Evolutionary conservation across 345 rosid species (phyloP), one percentile per base, ranked within the genome.

Genomic region (Cardamine resedifolia): DNA sequence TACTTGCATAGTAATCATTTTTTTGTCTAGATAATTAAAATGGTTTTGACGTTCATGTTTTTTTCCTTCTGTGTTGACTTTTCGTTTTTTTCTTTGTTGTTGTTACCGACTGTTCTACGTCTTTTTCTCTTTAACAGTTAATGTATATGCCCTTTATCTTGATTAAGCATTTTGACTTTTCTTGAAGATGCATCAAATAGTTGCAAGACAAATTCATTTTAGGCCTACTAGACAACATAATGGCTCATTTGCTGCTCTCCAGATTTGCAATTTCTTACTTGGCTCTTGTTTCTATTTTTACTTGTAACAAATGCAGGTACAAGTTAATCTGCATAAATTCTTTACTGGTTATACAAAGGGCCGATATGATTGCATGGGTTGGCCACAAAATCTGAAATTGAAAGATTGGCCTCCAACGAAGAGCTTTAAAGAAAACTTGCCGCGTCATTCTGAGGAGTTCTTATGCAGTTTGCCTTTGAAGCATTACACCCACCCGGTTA

Each of bases 371-470:
- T 0, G 0, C 0, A 1, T 23, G 57, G 27, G 0, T 5, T 90
- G 98, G 97, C 97, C 96, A 57, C 82, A 27, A 44, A 63, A 86
- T 64, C 63, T 87, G 74, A 90, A 90, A 71, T 78, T 93, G 75
- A 88, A 87, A 81, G 97, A 90, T 51, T 90, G 96, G 98, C 97
- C 92, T 21, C 92, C 89, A 53, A 80, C 91, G 53, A 83, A 77
- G 45, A 61, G 66, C 44, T 87, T 93, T 70, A 78, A 79, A 7
- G 85, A 83, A 21, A 76, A 78, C 50, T 51, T 93, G 77, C 93
- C 90, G 2, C 91, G 93, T 23, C 98, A 88, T 69, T 78, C 77
- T 75, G 82, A 69, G 49, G 94, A 93, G 86, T 86, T 87, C 80
- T 33, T 77, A 14, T 60, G 72, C 81, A 79, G 85, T 78, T 82